Evolutionary conservation across 129 eudicot species (phyloP).

Genomic region (Flaveria brownii): DNA sequence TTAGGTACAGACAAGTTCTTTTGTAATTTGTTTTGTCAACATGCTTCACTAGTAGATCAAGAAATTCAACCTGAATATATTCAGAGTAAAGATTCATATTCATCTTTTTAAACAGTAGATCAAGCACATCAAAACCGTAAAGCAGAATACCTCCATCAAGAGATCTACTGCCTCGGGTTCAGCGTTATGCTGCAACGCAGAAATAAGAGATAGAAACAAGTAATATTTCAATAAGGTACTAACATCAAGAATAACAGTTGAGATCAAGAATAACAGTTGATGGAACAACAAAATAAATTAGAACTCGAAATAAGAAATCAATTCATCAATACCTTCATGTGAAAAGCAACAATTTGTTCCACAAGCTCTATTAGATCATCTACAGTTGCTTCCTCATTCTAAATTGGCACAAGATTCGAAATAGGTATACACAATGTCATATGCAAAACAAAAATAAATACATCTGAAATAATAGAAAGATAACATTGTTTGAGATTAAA

Average conservation of each 20-base stretch:
- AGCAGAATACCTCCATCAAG: conserved; percentile 78
- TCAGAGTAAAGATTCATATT: not conserved
- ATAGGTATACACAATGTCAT: not conserved
- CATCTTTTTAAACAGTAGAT: not conserved
- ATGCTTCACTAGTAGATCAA: conserved; percentile 69
- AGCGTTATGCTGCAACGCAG: conserved; percentile 81
- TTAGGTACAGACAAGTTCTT: conserved; percentile 75
- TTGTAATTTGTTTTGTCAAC: conserved; percentile 60
- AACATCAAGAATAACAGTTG: conserved; percentile 12
- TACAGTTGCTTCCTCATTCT: conserved; percentile 68
- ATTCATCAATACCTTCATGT: conserved; percentile 73
- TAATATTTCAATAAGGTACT: not conserved
- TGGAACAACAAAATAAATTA: not conserved
- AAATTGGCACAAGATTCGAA: conserved; percentile 28
- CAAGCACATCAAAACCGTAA: conserved; percentile 6
- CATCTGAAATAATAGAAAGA: not conserved
- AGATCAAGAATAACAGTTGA: conserved; percentile 15
- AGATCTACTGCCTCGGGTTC: conserved; percentile 99
- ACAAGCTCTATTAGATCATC: conserved; percentile 84
- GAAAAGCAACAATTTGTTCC: conserved; percentile 85
- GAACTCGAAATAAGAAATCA: not conserved
- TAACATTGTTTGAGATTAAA: not conserved
- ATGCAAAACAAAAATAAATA: not conserved
- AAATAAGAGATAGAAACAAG: not conserved
- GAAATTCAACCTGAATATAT: conserved; percentile 68